These are phyloP conservation scores for Cystofilobasidium bisporidii DNA, from an alignment of 768 basidiomycete genomes.

Conservation along the genomic window DNA sequence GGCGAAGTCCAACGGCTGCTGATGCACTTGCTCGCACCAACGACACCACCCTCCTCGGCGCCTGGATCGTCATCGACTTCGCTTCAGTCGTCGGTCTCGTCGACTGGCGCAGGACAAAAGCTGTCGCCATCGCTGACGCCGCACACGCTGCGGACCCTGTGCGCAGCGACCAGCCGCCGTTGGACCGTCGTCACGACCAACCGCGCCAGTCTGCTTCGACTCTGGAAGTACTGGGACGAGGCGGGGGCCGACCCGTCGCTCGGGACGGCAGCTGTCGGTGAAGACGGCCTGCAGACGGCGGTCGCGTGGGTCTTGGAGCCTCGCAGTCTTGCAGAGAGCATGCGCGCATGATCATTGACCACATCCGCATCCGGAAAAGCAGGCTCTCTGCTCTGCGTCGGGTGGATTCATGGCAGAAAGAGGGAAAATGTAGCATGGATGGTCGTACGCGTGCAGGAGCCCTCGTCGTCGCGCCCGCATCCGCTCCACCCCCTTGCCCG, in stretches of 20 bases:
- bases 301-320: constrained; percentile 28
- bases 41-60: too few relatives aligned
- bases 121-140: constrained; percentile 27
- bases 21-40: background rate
- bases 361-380: too few relatives aligned
- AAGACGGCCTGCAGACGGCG: constrained; percentile 3
- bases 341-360: background rate
- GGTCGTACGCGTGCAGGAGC: too few relatives aligned
- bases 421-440: too few relatives aligned
- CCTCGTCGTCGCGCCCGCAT: too few relatives aligned
- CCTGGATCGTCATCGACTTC: too few relatives aligned
- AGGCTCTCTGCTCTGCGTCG: too few relatives aligned
- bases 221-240: constrained; percentile 58
- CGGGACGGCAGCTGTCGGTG: constrained; percentile 28
- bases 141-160: constrained; percentile 58
- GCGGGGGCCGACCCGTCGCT: constrained; percentile 2
- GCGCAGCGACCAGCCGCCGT: constrained; percentile 56
- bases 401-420: too few relatives aligned
- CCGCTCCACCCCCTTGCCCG: too few relatives aligned
- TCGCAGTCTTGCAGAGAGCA: constrained; percentile 28
- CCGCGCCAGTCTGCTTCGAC: constrained; percentile 60
- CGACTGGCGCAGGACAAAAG: too few relatives aligned
- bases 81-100: too few relatives aligned
- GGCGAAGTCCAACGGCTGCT: background rate
- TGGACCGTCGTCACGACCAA: constrained; percentile 89